A percentile compares a stretch with the other conserved stretches of the same genome.
phyloP scores from a whole-genome alignment of 495 filamentous ascomycete species.

The Penicillium argentinense region DNA sequence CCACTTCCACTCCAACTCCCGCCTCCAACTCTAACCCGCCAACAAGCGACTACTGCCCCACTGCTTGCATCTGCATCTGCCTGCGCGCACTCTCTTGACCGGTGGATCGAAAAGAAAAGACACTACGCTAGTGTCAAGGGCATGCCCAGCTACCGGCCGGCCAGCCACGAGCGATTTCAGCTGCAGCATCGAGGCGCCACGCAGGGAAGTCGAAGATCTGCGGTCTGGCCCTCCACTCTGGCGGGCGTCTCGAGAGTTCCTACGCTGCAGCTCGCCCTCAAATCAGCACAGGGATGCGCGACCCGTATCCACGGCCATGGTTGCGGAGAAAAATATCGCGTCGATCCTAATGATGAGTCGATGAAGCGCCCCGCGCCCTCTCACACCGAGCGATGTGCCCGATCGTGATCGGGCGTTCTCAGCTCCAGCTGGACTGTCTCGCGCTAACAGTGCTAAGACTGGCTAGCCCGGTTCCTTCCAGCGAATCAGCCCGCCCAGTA shows the following conservation, averaged over 20 bases:
- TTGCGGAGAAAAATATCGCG: constrained; percentile 14
- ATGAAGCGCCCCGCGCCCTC: not conserved
- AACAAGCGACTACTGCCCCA: too few relatives aligned
- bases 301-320: constrained; percentile 13
- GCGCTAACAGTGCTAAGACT: constrained; percentile 14
- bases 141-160: constrained; percentile 17
- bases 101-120: not conserved
- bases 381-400: not conserved
- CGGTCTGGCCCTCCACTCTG: constrained; percentile 1
- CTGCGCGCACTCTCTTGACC: too few relatives aligned
- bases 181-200: constrained; percentile 36
- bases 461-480: not conserved
- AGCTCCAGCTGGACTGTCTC: constrained; percentile 20
- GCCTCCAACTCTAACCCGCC: too few relatives aligned
- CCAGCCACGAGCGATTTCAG: constrained; percentile 32
- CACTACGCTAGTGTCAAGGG: not conserved
- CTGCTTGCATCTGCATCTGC: too few relatives aligned
- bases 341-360: constrained; percentile 8
- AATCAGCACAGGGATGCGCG: not conserved
- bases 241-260: too few relatives aligned
- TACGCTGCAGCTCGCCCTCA: too few relatives aligned
- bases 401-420: constrained; percentile 11
- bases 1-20: too few relatives aligned
- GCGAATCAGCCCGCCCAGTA: constrained; percentile 14
- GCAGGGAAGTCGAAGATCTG: constrained; percentile 9